Conservation (phyloP, 345 rosid species). For the Hibiscus syriacus region DNA sequence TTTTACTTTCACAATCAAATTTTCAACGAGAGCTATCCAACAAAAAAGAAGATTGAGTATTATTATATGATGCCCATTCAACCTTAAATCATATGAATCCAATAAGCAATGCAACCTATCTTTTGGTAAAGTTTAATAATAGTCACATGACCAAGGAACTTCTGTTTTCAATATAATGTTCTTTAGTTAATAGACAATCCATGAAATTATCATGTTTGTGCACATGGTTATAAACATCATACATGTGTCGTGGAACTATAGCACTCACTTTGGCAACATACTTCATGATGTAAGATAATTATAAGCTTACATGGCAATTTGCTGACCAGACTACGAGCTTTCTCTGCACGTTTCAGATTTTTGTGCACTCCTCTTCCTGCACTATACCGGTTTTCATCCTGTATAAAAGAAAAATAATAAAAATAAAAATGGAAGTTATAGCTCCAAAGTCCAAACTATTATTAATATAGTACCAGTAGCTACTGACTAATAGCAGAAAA, state of each 20-base stretch:
- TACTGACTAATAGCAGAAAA: background rate
- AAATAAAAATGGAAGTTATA: background rate
- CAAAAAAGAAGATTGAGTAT: background rate
- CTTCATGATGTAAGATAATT: background rate
- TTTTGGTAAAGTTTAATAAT: background rate
- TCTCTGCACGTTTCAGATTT: conserved; percentile 30
- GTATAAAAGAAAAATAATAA: background rate
- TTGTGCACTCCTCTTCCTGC: conserved; percentile 94
- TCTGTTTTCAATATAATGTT: background rate
- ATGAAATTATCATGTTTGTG: background rate
- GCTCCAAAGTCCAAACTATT: background rate
- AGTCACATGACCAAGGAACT: background rate
- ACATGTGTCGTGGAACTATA: too few relatives aligned
- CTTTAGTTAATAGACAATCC: background rate
- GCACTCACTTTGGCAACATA: too few relatives aligned
- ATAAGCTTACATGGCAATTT: conserved; percentile 10
- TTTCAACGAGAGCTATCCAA: conserved; percentile 51
- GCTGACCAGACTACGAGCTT: conserved; percentile 5
- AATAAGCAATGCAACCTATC: background rate
- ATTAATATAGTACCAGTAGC: background rate
- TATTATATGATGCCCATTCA: background rate
- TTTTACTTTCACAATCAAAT: conserved; percentile 49
- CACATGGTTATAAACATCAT: too few relatives aligned
- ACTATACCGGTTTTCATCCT: conserved; percentile 88
- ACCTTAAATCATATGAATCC: background rate